A percentile compares a stretch with the other conserved stretches of the same genome.
Evolutionary conservation across 805 yeast genomes (phyloP).

Genomic region (Pichia pseudocactophila): DNA sequence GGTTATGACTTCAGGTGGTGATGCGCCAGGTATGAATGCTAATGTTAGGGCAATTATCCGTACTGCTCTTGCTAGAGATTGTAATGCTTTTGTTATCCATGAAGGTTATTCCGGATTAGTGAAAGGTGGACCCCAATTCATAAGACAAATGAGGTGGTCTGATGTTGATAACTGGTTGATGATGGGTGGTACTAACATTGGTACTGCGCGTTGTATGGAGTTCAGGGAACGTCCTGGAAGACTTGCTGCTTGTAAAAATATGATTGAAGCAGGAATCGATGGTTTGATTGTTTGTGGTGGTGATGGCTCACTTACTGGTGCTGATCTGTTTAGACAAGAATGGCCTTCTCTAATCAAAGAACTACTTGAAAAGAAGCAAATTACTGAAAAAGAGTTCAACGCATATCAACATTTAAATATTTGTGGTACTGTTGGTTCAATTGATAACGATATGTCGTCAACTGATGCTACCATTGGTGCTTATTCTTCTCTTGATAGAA

Average conservation of each 20-base stretch:
- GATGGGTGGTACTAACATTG: slow-evolving; percentile 70
- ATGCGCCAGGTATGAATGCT: slow-evolving; percentile 76
- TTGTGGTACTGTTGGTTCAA: slow-evolving; percentile 74
- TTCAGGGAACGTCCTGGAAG: slow-evolving; percentile 63
- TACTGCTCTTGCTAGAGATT: slow-evolving; percentile 54
- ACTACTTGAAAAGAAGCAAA: slow-evolving; percentile 35
- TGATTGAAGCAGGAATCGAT: slow-evolving; percentile 65
- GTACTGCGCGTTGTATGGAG: slow-evolving; percentile 66
- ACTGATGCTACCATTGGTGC: slow-evolving; percentile 81
- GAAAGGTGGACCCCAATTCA: slow-evolving; percentile 46
- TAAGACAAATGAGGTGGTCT: slow-evolving; percentile 60
- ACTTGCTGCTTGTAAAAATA: slow-evolving; percentile 51
- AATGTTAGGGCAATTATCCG: slow-evolving; percentile 67
- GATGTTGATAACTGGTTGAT: slow-evolving; percentile 65
- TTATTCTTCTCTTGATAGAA: slow-evolving; percentile 66
- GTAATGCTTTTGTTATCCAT: slow-evolving; percentile 58
- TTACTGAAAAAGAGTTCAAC: slow-evolving; percentile 38
- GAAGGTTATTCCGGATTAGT: slow-evolving; percentile 74
- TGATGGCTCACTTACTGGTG: slow-evolving; percentile 78
- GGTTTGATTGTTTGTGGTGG: slow-evolving; percentile 78
- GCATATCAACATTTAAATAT: slow-evolving; percentile 52
- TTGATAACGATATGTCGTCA: slow-evolving; percentile 78
- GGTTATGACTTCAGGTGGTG: slow-evolving; percentile 78
- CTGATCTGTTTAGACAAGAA: slow-evolving; percentile 65
- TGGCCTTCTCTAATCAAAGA: slow-evolving; percentile 68